These are phyloP conservation scores for Saccharomycopsis guyanensis DNA, from an alignment of 805 yeast genomes.

Conservation along the genomic window DNA sequence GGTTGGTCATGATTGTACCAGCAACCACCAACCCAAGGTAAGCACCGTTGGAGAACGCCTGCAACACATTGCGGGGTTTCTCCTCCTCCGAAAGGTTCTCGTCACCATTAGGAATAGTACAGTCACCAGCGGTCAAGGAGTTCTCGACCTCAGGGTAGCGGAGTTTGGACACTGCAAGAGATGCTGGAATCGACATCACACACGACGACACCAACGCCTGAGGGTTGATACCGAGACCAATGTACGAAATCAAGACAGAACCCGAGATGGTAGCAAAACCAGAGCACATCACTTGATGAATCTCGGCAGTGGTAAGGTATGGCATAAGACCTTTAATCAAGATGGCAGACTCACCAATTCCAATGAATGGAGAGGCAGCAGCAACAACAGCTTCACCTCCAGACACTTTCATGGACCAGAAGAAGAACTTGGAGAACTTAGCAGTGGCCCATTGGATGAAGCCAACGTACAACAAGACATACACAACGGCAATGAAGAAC, in stretches of 20 bases:
- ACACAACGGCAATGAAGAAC: conserved; percentile 57
- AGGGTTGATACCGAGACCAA: conserved; percentile 54
- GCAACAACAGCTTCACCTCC: conserved; percentile 64
- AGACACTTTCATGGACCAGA: conserved; percentile 49
- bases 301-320: conserved; percentile 50
- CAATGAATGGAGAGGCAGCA: conserved; percentile 60
- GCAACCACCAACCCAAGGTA: conserved; percentile 50
- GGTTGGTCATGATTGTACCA: conserved; percentile 47
- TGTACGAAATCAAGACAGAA: conserved; percentile 53
- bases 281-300: conserved; percentile 54
- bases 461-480: conserved; percentile 53
- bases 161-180: conserved; percentile 51
- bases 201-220: conserved; percentile 60
- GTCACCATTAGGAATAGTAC: conserved; percentile 40
- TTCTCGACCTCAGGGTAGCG: conserved; percentile 53
- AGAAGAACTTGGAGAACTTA: conserved; percentile 50
- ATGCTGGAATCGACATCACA: conserved; percentile 63
- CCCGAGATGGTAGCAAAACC: conserved; percentile 63
- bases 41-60: conserved; percentile 54
- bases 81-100: conserved; percentile 27
- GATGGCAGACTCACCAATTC: conserved; percentile 59
- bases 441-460: conserved; percentile 51
- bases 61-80: conserved; percentile 43
- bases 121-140: conserved; percentile 42
- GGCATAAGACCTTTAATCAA: conserved; percentile 53